A percentile compares a stretch with the other conserved stretches of the same genome.
Evolutionary conservation across 2,329 filamentous ascomycete genomes (phyloP).

Genomic region (Xylariaceae sp.): DNA sequence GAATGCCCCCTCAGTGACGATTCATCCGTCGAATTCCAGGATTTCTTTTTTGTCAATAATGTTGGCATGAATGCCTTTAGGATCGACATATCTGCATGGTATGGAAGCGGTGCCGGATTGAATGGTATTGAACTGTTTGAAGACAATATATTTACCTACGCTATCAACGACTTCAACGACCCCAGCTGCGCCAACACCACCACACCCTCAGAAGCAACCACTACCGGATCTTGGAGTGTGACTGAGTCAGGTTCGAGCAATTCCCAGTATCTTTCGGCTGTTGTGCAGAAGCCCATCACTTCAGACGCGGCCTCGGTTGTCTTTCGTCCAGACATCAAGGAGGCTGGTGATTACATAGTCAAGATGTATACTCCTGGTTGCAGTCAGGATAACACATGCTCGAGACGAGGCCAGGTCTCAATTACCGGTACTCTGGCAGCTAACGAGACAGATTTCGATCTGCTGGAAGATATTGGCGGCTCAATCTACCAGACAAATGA

Average conservation of each 20-base stretch:
- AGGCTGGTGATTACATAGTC: constrained; percentile 88
- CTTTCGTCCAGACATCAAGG: constrained; percentile 78
- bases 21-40: constrained; percentile 64
- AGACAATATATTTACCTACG: constrained; percentile 80
- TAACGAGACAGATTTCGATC: constrained; percentile 29
- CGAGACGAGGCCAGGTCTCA: constrained; percentile 72
- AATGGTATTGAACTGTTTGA: constrained; percentile 84
- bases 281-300: constrained; percentile 52
- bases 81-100: constrained; percentile 82
- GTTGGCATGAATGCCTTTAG: constrained; percentile 86
- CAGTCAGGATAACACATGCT: constrained; percentile 71
- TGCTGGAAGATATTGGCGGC: constrained; percentile 46
- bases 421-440: constrained; percentile 68
- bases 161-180: constrained; percentile 83
- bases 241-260: constrained; percentile 64
- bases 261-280: constrained; percentile 72
- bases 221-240: constrained; percentile 70
- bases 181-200: constrained; percentile 68
- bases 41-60: constrained; percentile 84
- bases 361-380: constrained; percentile 93
- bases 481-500: constrained; percentile 86
- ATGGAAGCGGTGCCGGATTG: constrained; percentile 79
- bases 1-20: constrained; percentile 80
- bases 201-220: constrained; percentile 61
- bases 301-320: constrained; percentile 63